A percentile compares a stretch with the other conserved stretches of the same genome.
Evolutionary conservation across 2,329 filamentous ascomycete genomes (phyloP).

Genomic region (Arthrobotrys sinensis): DNA sequence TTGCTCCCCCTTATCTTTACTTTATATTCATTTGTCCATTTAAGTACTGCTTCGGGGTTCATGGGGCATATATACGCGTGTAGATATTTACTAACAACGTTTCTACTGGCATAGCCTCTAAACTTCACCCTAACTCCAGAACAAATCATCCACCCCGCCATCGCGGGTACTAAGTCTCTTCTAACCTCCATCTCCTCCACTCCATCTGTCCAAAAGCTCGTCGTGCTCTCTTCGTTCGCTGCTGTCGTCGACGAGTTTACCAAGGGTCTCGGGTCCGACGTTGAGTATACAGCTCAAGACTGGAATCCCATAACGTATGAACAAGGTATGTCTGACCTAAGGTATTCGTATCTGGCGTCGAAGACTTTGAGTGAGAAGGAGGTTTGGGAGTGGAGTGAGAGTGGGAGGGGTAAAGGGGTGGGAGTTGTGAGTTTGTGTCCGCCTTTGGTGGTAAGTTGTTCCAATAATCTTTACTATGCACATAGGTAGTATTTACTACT

Average conservation of each 20-base stretch:
- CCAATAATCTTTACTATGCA: too few species aligned
- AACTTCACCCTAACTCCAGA: constrained; percentile 38
- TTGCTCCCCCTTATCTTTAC: not conserved
- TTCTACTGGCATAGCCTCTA: constrained; percentile 16
- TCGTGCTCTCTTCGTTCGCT: constrained; percentile 80
- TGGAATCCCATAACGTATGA: constrained; percentile 74
- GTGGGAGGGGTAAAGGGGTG: constrained; percentile 1
- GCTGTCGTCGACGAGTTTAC: constrained; percentile 73
- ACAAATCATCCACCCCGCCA: constrained; percentile 43
- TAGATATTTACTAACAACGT: not conserved
- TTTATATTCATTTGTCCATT: not conserved
- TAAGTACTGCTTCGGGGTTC: not conserved
- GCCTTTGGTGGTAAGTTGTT: constrained; percentile 36
- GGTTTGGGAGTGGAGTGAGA: constrained; percentile 37
- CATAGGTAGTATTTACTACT: too few species aligned
- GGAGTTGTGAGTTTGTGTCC: constrained; percentile 50
- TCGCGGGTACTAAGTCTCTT: constrained; percentile 42
- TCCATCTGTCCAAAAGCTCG: constrained; percentile 66
- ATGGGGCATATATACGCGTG: not conserved
- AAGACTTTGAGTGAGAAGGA: constrained; percentile 64
- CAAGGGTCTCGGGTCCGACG: constrained; percentile 71
- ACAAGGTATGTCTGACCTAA: constrained; percentile 70
- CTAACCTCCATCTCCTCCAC: constrained; percentile 63
- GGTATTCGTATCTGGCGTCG: constrained; percentile 62
- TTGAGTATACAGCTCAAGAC: constrained; percentile 72